phyloP scores from a whole-genome alignment of 2,329 filamentous ascomycete genomes.

The Cordyceps farinosa region DNA sequence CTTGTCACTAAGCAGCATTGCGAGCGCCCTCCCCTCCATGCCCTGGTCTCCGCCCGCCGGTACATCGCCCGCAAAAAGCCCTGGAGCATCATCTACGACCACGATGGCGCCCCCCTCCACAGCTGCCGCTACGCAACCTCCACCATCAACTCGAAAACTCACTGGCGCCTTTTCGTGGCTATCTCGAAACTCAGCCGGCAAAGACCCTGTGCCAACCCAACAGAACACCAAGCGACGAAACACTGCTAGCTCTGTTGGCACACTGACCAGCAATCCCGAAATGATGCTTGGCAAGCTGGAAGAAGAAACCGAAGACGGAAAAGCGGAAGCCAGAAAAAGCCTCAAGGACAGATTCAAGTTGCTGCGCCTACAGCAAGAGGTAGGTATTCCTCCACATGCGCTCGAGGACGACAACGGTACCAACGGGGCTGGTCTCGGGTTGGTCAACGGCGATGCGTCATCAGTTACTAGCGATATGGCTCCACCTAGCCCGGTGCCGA shows the following conservation, averaged over 20 bases:
- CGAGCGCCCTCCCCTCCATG: constrained; percentile 67
- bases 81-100: constrained; percentile 34
- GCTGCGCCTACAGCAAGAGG: constrained; percentile 71
- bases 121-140: constrained; percentile 24
- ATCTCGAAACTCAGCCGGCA: constrained; percentile 62
- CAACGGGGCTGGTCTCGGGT: constrained; percentile 22
- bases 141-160: constrained; percentile 62
- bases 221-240: constrained; percentile 55
- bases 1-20: constrained; percentile 65
- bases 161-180: constrained; percentile 87
- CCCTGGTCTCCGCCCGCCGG: constrained; percentile 63
- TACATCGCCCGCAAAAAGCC: constrained; percentile 43
- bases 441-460: constrained; percentile 26
- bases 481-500: constrained; percentile 46
- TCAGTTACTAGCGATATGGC: constrained; percentile 28
- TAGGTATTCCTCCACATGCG: constrained; percentile 48
- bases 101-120: constrained; percentile 31
- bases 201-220: constrained; percentile 51
- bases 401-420: constrained; percentile 51
- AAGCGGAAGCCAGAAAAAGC: constrained; percentile 55
- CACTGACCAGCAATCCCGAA: constrained; percentile 75
- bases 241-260: constrained; percentile 76
- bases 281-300: constrained; percentile 74
- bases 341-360: constrained; percentile 77
- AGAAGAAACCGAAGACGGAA: constrained; percentile 56